A percentile compares a stretch with the other conserved stretches of the same genome.
These are phyloP conservation scores for Aspergillus hortae DNA, from an alignment of 2,329 filamentous ascomycete species.

Conservation along the genomic window DNA sequence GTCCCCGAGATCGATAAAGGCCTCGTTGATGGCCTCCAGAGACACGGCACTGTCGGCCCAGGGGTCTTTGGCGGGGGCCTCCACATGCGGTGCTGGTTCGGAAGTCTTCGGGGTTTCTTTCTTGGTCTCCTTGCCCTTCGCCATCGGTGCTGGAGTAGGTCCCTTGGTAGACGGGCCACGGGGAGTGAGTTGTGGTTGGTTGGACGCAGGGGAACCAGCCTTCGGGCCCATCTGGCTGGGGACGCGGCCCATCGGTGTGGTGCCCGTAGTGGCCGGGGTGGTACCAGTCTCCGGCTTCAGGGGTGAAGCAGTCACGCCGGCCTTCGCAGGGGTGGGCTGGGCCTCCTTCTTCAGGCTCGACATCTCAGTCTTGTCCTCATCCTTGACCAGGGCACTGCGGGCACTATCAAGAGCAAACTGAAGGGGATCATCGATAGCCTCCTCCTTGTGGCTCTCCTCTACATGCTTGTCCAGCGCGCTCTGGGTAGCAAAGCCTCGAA, in stretches of 20 bases:
- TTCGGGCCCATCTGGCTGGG: slow-evolving; percentile 33
- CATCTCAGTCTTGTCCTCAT: slow-evolving; percentile 34
- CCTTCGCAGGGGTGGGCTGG: slow-evolving; percentile 14
- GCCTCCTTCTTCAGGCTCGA: slow-evolving; percentile 17
- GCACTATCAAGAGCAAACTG: slow-evolving; percentile 55
- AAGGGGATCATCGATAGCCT: slow-evolving; percentile 51
- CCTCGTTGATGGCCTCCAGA: slow-evolving; percentile 34
- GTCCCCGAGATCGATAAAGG: slow-evolving; percentile 33
- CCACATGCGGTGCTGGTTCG: slow-evolving; percentile 14
- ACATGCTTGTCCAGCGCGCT: slow-evolving; percentile 54
- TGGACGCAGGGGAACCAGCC: slow-evolving; percentile 29
- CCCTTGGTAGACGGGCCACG: slow-evolving; percentile 23
- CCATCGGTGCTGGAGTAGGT: slow-evolving; percentile 16
- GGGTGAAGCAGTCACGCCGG: slow-evolving; percentile 17
- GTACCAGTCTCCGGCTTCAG: slow-evolving; percentile 24
- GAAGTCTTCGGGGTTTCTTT: slow-evolving; percentile 22
- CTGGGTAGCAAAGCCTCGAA: slow-evolving; percentile 54
- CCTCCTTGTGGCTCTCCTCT: slow-evolving; percentile 50
- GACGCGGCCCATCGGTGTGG: slow-evolving; percentile 32
- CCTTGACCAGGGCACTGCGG: slow-evolving; percentile 48
- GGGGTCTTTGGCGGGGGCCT: slow-evolving; percentile 23
- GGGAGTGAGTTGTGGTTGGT: slow-evolving; percentile 30
- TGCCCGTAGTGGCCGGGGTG: slow-evolving; percentile 26
- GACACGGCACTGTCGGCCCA: slow-evolving; percentile 39
- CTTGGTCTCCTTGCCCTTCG: slow-evolving; percentile 23